Conservation (phyloP, 768 basidiomycete genomes). For the Austroboletus festivus region DNA sequence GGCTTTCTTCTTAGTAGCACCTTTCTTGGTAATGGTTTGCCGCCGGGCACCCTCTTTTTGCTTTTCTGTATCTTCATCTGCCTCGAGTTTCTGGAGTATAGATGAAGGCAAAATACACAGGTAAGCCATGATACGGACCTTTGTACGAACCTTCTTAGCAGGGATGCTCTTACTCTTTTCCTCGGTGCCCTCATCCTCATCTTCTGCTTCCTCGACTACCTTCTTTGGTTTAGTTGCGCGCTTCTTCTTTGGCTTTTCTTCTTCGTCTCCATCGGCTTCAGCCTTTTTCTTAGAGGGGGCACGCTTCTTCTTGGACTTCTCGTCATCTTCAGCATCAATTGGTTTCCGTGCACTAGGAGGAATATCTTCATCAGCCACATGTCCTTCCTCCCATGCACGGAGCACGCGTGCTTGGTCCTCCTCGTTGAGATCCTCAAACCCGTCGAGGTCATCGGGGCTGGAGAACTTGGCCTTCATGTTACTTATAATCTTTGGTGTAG, state of each 20-base stretch:
- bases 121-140: slow-evolving; percentile 26
- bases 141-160: slow-evolving; percentile 35
- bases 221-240: slow-evolving; percentile 32
- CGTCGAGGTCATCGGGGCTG: slow-evolving; percentile 71
- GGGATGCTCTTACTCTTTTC: slow-evolving; percentile 33
- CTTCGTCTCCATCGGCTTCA: slow-evolving; percentile 34
- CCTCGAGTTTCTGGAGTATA: slow-evolving; percentile 28
- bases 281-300: slow-evolving; percentile 36
- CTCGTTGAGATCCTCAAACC: slow-evolving; percentile 67
- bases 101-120: slow-evolving; percentile 12
- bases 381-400: slow-evolving; percentile 72
- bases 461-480: slow-evolving; percentile 68
- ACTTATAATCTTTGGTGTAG: slow-evolving; percentile 60
- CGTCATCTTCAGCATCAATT: slow-evolving; percentile 46
- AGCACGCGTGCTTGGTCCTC: slow-evolving; percentile 71
- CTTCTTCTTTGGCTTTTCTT: slow-evolving; percentile 36
- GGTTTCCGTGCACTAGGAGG: slow-evolving; percentile 69
- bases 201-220: slow-evolving; percentile 32
- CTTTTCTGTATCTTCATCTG: slow-evolving; percentile 37
- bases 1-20: slow-evolving; percentile 42
- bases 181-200: slow-evolving; percentile 30
- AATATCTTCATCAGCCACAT: slow-evolving; percentile 82
- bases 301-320: slow-evolving; percentile 54
- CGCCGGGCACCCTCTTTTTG: slow-evolving; percentile 48
- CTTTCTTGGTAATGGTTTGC: slow-evolving; percentile 47